Evolutionary conservation across 352 stramenopile genomes (phyloP), one percentile per base, ranked within the genome.

Genomic region (Phytopythium oedochilum): DNA sequence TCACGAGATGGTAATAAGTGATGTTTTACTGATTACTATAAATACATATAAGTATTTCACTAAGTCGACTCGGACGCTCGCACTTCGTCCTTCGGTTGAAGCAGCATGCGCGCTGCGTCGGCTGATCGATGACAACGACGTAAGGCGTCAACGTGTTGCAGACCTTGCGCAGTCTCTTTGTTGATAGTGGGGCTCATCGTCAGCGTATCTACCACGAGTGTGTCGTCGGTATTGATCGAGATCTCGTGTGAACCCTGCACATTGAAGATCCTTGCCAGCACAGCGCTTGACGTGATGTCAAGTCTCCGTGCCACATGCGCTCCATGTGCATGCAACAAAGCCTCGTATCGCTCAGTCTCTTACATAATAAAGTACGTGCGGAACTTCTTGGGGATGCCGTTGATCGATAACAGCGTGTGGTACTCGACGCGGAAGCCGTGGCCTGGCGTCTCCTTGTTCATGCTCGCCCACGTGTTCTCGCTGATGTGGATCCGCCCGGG

Each of bases 401-500:
- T 73, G 60, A 92, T 76, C 7, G 78, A 89, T 22, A 92, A 69
- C 63, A 92, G 66, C 55, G 78, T 92, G 68, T 89, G 82, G 55
- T 92, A 92, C 63, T 92, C 82, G 64, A 92, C 80, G 55, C 89
- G 89, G 70, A 89, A 92, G 43, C 78, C 82, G 45, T 92, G 80
- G 7, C 69, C 72, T 0, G 80, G 78, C 3, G 82, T 89, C 62
- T 89, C 76, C 61, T 86, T 88, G 68, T 89, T 91, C 77, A 94
- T 89, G 29, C 79, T 72, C 10, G 76, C 70, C 69, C 84, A 92
- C 40, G 84, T 92, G 49, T 64, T 87, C 38, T 91, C 80, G 48
- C 76, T 89, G 50, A 96, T 88, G 61, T 96, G 86, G 38, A 94
- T 89, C 0, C 82, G 70, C 0, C 85, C 81, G 4, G 83, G 80